Evolutionary conservation across 306 rosid species (phyloP), one percentile per base, ranked within the genome.

Genomic region (Lupinus albus): DNA sequence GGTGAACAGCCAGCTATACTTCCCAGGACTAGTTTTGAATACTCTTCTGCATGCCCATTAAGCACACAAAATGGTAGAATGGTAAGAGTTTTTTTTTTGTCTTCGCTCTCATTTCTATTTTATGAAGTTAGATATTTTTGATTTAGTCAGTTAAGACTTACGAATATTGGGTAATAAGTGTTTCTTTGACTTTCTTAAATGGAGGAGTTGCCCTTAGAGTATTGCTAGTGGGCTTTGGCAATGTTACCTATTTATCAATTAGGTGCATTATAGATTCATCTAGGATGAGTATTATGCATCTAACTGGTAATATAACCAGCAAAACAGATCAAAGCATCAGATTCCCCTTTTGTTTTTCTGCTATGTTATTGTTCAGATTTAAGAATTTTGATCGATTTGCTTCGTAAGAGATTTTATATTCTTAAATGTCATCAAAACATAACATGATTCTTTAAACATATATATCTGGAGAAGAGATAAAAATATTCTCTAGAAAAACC

Each of bases 1-100:
- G 96, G 91, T 72, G 87, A 86, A 76, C 96, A 88, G 68, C 97
- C 97, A 28, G 93, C 86, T 57, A 83, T 91, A 76, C 87, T 84
- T 82, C 96, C 97, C 8, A 53, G 20, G 64, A 75, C 82, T 36
- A 80, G 93, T 64, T 88, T 86, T 72, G 97, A 91, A 63, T 91
- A 84, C 83, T 84, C 96, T 42, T 86, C 97, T 10, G 85, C 89
- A 7, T 88, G 91, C 79, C 85, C 96, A 33, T 66, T 88, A 77
- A 76, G 73, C 75, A 84, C 93, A 64, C 83, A 83, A 16, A 83
- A 63, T 57, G 97, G 97, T 42, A 83, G 87, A 88, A 83, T 91
- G 96, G 97, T 91, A 81, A 78, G 86, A 54, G 12, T 1, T 41
- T 39, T 30, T 28, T 6, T 14, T 38, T 28, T 6, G 12, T 38